These are phyloP conservation scores for Cercospora beticola DNA, from an alignment of 2,329 filamentous ascomycete species.

Conservation along the genomic window DNA sequence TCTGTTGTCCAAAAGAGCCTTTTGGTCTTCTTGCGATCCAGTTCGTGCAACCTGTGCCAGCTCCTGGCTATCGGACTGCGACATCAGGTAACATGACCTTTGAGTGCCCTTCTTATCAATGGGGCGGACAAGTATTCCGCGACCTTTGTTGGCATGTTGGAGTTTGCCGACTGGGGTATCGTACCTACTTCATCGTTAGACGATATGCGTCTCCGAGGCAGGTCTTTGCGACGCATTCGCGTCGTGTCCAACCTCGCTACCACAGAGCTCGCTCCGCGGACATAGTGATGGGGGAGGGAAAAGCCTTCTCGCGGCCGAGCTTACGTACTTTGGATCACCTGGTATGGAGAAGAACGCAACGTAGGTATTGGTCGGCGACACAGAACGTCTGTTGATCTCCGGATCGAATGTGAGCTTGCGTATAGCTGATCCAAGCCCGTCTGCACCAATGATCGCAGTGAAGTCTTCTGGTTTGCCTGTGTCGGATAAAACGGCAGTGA, in stretches of 20 bases:
- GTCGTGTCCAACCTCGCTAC: background rate
- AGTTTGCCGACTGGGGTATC: slow-evolving; percentile 22
- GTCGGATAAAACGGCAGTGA: slow-evolving; percentile 17
- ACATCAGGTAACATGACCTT: slow-evolving; percentile 17
- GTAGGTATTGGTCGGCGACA: slow-evolving; percentile 15
- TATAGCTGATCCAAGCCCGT: slow-evolving; percentile 20
- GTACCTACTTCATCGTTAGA: slow-evolving; percentile 9
- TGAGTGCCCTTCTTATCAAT: slow-evolving; percentile 14
- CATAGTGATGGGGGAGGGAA: background rate
- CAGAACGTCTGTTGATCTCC: slow-evolving; percentile 8
- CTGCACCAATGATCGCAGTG: slow-evolving; percentile 21
- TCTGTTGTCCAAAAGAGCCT: slow-evolving; percentile 8
- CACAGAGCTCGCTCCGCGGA: background rate
- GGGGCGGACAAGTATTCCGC: slow-evolving; percentile 26
- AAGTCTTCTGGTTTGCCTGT: slow-evolving; percentile 14
- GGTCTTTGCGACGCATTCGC: background rate
- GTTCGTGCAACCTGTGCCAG: slow-evolving; percentile 14
- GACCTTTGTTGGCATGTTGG: slow-evolving; percentile 19
- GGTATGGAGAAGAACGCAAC: slow-evolving; percentile 35
- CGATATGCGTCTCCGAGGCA: background rate
- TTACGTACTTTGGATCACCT: background rate
- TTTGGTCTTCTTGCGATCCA: slow-evolving; percentile 16
- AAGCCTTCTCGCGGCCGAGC: background rate
- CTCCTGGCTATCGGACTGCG: background rate
- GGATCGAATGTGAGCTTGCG: slow-evolving; percentile 18